Evolutionary conservation across 345 rosid genomes (phyloP).

Genomic region (Limnanthes douglasii): DNA sequence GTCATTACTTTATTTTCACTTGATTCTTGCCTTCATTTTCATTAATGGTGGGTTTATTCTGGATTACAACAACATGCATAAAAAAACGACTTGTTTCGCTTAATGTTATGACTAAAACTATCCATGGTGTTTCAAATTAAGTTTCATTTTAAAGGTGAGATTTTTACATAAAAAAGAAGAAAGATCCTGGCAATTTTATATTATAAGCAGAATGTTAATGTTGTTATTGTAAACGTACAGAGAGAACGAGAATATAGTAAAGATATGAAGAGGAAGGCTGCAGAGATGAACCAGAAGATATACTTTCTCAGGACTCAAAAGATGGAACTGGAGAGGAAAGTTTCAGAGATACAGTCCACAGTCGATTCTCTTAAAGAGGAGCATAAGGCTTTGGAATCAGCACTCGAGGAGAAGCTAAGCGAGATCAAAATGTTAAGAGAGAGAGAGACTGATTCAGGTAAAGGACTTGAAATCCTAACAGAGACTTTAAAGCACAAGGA

Average conservation of each 20-base stretch:
- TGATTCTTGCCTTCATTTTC: too few relatives aligned
- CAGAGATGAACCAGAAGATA: slow-evolving; percentile 31
- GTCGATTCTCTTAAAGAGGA: slow-evolving; percentile 44
- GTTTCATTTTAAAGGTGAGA: too few relatives aligned
- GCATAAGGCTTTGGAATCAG: slow-evolving; percentile 23
- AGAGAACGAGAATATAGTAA: slow-evolving; percentile 27
- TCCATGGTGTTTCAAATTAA: too few relatives aligned
- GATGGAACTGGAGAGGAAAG: slow-evolving; percentile 30
- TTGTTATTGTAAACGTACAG: too few relatives aligned
- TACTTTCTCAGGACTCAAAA: slow-evolving; percentile 23
- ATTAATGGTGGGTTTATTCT: too few relatives aligned
- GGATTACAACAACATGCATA: too few relatives aligned
- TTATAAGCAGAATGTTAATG: too few relatives aligned
- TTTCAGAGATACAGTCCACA: slow-evolving; percentile 37
- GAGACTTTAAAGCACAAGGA: slow-evolving; percentile 37
- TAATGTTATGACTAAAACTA: too few relatives aligned
- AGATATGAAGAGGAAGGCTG: slow-evolving; percentile 25
- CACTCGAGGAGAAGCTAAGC: slow-evolving; percentile 27
- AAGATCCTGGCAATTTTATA: too few relatives aligned
- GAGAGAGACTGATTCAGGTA: slow-evolving; percentile 6
- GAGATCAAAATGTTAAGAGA: slow-evolving; percentile 23
- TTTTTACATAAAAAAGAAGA: too few relatives aligned
- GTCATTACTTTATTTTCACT: background rate
- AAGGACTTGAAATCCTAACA: slow-evolving; percentile 12
- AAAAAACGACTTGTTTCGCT: too few relatives aligned